Evolutionary conservation across 176 grass and related monocot species (phyloP), one percentile per base, ranked within the genome.

Genomic region (Triticum dicoccoides): DNA sequence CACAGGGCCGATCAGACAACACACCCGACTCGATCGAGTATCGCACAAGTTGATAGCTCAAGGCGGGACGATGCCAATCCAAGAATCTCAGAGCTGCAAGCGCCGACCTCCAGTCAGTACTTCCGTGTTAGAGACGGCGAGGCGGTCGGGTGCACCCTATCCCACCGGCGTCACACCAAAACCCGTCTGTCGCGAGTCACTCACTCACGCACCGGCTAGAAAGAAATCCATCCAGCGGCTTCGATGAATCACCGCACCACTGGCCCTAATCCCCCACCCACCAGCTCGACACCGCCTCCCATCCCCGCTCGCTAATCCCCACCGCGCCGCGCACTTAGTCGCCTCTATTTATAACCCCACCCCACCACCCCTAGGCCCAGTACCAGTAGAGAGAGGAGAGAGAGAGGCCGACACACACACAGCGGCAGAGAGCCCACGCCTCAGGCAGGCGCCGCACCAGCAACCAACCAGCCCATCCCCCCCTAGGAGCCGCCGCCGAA

Each of bases 281-380:
- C 80, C 84, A 73, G 79, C 84, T 64, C 79, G 11, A 11, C 69
- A 72, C 70, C 70, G n/a, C 70, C 69, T 63, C 47, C 4, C 25
- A 30, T 30, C 29, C 29, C 3, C 47, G 4, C 13, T 5, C 51
- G 29, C 81, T 69, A 69, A 69, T 69, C 80, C 54, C 45, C 45
- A 49, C 45, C 58, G 18, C 54, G 18, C 54, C 52, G 61, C 66
- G 10, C 77, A 72, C 68, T 78, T 81, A 85, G 81, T 81, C 70
- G 10, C 42, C 42, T 65, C 80, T 90, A 90, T 87, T 90, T 90
- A 90, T 87, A 87, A 66, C 73, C 89, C 88, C 88, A 86, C 84
- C 72, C 88, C 88, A 83, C 84, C 72, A 6, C 84, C 13, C 88
- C 41, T 32, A 78, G 32, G 9, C 11, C 54, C 89, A 35, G 51